Evolutionary conservation across 192 early-diverging fungal genomes (phyloP).

Genomic region (Jimgerdemannia lactiflua): DNA sequence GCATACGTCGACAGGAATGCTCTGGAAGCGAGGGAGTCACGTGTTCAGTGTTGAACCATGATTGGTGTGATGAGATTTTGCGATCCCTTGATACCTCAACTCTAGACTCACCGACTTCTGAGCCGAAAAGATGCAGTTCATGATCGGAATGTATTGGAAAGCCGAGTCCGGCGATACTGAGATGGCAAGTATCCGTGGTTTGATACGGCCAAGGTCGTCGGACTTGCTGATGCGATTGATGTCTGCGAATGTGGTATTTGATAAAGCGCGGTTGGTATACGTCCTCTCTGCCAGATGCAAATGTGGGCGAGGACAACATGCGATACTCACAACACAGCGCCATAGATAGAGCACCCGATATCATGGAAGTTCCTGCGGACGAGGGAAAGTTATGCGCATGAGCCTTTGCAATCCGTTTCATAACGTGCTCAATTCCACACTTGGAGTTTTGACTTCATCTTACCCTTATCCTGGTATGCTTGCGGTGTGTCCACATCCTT

Average conservation of each 20-base stretch:
- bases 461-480: conserved; percentile 17
- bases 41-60: conserved; percentile 1
- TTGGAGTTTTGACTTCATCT: not conserved
- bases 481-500: conserved; percentile 25
- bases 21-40: conserved; percentile 34
- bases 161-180: conserved; percentile 87
- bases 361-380: conserved; percentile 41
- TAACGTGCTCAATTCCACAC: no score
- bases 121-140: conserved; percentile 98
- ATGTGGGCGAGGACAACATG: not conserved
- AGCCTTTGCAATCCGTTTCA: not conserved
- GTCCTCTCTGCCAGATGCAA: not conserved
- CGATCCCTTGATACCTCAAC: not conserved
- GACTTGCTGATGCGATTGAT: conserved; percentile 61
- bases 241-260: conserved; percentile 33
- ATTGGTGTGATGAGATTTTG: not conserved
- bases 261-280: no score
- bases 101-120: conserved; percentile 71
- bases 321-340: conserved; percentile 54
- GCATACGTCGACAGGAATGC: conserved; percentile 89
- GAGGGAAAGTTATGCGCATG: conserved; percentile 10
- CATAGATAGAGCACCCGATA: conserved; percentile 59
- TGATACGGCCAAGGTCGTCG: conserved; percentile 52
- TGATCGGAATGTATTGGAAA: conserved; percentile 90
- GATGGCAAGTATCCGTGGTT: conserved; percentile 80